Conservation (phyloP, 805 yeast genomes). For the Yamadazyma phyllophila region DNA sequence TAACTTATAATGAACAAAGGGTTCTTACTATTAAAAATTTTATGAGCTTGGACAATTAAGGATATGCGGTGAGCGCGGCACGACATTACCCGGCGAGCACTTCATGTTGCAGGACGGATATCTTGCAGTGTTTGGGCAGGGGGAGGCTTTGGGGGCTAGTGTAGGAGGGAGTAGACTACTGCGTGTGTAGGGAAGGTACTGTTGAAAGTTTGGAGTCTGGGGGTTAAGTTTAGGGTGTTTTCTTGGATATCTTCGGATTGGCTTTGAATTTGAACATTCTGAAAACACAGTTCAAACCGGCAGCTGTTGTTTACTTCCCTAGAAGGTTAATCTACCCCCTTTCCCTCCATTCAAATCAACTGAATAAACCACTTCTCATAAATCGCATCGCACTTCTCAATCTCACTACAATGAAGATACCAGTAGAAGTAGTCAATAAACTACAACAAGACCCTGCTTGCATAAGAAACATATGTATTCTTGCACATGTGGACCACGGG, state of each 20-base stretch:
- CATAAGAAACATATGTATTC: constrained; percentile 86
- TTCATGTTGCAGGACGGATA: neutral
- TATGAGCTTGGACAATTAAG: neutral
- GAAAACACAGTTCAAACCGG: too few species aligned
- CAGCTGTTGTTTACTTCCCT: too few species aligned
- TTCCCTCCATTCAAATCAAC: neutral
- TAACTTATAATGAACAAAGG: too few species aligned
- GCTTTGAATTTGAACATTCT: too few species aligned
- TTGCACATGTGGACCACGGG: constrained; percentile 99
- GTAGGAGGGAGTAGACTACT: too few species aligned
- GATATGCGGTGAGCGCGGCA: neutral
- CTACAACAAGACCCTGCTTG: constrained; percentile 68
- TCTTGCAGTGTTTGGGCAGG: too few species aligned
- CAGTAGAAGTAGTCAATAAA: constrained; percentile 59
- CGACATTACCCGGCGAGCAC: neutral
- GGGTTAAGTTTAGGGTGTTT: too few species aligned
- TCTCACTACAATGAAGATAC: constrained; percentile 45
- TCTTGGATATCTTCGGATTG: too few species aligned
- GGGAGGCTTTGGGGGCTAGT: neutral
- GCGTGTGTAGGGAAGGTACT: too few species aligned
- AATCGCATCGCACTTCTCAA: constrained; percentile 4
- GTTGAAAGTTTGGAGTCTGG: too few species aligned
- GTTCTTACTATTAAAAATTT: neutral
- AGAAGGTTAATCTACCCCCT: too few species aligned
- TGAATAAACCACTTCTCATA: neutral